Evolutionary conservation across 2,329 filamentous ascomycete genomes (phyloP).

Genomic region (Davidsoniella australis): DNA sequence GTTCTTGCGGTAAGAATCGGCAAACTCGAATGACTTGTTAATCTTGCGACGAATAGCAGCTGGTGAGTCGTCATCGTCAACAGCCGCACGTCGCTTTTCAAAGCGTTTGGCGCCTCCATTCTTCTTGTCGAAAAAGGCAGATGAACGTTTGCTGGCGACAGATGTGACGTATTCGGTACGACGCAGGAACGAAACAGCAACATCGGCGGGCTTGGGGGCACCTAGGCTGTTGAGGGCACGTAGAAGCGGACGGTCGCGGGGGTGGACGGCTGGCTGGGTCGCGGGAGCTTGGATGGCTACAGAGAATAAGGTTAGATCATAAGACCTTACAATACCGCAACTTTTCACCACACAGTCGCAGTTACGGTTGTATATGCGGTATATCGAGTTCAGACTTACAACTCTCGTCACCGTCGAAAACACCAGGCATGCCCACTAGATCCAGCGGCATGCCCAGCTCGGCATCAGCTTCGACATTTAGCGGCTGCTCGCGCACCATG

Average conservation of each 20-base stretch:
- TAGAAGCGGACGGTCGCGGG: constrained; percentile 69
- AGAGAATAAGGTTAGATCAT: constrained; percentile 2
- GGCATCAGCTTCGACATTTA: constrained; percentile 94
- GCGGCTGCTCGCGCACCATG: constrained; percentile 74
- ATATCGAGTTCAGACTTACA: constrained; percentile 37
- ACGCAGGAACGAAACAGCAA: constrained; percentile 80
- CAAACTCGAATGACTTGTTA: constrained; percentile 40
- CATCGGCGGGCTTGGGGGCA: constrained; percentile 60
- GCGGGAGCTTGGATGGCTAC: constrained; percentile 68
- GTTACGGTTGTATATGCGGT: not conserved
- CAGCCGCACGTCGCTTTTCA: constrained; percentile 31
- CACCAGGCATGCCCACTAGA: constrained; percentile 80
- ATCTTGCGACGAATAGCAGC: constrained; percentile 53
- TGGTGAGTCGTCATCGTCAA: constrained; percentile 42
- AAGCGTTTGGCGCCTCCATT: constrained; percentile 13
- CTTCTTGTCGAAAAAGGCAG: constrained; percentile 16
- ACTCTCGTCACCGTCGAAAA: constrained; percentile 89
- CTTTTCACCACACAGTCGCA: not conserved
- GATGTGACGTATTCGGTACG: constrained; percentile 88
- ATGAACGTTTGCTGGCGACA: constrained; percentile 23
- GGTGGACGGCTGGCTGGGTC: constrained; percentile 54
- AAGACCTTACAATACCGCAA: not conserved
- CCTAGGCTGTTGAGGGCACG: constrained; percentile 70
- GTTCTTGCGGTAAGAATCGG: constrained; percentile 36
- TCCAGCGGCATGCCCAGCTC: constrained; percentile 97